A percentile compares a stretch with the other conserved stretches of the same genome.
Conservation (phyloP, 306 rosid species). For the Senna tora region DNA sequence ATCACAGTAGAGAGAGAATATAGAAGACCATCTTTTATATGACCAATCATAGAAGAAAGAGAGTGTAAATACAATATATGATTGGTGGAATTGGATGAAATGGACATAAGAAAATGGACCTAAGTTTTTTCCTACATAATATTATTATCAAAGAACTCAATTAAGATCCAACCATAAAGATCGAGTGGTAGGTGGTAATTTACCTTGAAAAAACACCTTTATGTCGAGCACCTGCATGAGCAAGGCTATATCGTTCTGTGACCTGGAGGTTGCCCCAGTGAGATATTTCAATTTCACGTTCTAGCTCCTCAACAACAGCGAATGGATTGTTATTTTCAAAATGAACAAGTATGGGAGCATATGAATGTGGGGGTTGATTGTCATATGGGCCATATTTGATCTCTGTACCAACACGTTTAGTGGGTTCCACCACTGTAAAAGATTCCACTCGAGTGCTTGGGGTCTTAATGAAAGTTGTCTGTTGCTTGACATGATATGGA, state of each 20-base stretch:
- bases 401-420: constrained; percentile 71
- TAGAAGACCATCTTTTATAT: too few relatives aligned
- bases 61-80: too few relatives aligned
- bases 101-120: too few relatives aligned
- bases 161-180: constrained; percentile 10
- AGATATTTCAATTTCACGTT: constrained; percentile 96
- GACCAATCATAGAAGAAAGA: too few relatives aligned
- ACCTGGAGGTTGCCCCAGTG: constrained; percentile 95
- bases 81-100: too few relatives aligned
- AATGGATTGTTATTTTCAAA: constrained; percentile 93
- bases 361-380: constrained; percentile 65
- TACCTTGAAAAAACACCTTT: constrained; percentile 96
- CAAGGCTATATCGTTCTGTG: constrained; percentile 80
- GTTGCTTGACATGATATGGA: constrained; percentile 84
- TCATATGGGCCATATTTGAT: constrained; percentile 89
- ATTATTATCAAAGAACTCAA: constrained; percentile 20
- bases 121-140: too few relatives aligned
- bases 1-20: too few relatives aligned
- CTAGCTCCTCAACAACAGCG: constrained; percentile 94
- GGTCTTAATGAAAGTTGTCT: constrained; percentile 77
- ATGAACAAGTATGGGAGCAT: constrained; percentile 83
- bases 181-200: constrained; percentile 29
- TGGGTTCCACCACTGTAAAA: constrained; percentile 75
- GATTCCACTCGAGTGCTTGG: constrained; percentile 86
- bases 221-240: constrained; percentile 89